Base-by-base conservation (phyloP, 805 yeast species). In the Saturnispora bothae region DNA sequence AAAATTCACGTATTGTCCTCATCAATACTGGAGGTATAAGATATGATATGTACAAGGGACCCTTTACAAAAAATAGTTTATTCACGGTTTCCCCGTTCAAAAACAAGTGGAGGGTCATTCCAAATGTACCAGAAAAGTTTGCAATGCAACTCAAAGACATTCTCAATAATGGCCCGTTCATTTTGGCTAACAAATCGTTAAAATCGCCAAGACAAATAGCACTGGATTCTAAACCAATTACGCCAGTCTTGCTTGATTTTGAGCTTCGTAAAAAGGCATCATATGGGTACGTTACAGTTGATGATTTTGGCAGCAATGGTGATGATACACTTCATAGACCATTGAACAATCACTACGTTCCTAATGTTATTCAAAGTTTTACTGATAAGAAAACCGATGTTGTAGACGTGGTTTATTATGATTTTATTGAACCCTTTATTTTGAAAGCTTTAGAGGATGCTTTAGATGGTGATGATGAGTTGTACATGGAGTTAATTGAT, bases 21-120 rank as follows among this genome's bases (percentile, higher is more conserved):
- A 73, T 83, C 43, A 89, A 89, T 54, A 81, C 95, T 0, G 96
- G 96, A 1, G 79, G 95, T 4, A 71, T 88, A 3, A 69, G 96
- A 38, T 89, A 83, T 52, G 96, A 88, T 57, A 59, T 88, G 33
- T 81, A 80, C 60, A 72, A 77, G 52, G 97, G 96, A 0, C 77
- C 80, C 2, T 88, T 79, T 54, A 86, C 95, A 0, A 61, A 63
- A 31, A 94, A 86, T 55, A 68, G 89, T 0, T 81, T 81, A 48
- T 89, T 68, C 52, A 83, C 81, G 31, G 83, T 89, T 1, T 77
- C 94, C 0, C 96, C 97, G 0, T 88, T 85, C 59, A 66, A 73
- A 38, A 85, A 86, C 51, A 68, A 68, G 29, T 89, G 96, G 96
- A 71, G 66, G 23, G 73, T 69, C 35, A 56, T 88, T 12, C 62